Evolutionary conservation across 1,284 basidiomycete genomes (phyloP).

Genomic region (Agroathelia rolfsii): DNA sequence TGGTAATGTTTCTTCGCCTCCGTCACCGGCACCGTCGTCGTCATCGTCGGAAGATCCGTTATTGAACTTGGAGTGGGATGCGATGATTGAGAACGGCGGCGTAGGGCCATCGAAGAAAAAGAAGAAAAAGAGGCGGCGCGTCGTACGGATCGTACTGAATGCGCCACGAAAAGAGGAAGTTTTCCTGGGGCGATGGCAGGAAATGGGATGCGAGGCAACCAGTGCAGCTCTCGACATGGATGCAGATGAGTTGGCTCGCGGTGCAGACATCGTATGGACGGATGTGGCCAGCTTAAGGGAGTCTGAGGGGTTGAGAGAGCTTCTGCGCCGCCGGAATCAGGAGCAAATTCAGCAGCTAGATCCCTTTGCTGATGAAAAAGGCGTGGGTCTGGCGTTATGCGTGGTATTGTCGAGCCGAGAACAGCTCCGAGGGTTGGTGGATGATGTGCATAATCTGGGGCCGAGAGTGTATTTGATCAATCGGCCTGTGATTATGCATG

Average conservation of each 20-base stretch:
- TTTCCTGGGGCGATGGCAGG: conserved; percentile 14
- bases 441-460: conserved; percentile 8
- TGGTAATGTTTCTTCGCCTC: background rate
- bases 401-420: background rate
- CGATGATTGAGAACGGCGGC: no score
- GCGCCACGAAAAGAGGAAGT: conserved; percentile 13
- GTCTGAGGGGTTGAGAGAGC: conserved; percentile 12
- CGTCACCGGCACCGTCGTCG: background rate
- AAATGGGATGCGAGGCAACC: conserved; percentile 13
- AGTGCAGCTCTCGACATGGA: conserved; percentile 8
- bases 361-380: no score
- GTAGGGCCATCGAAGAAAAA: no score
- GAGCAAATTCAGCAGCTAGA: no score
- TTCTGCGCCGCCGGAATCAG: conserved; percentile 11
- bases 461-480: conserved; percentile 18
- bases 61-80: no score
- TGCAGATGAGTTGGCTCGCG: conserved; percentile 12
- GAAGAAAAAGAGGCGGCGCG: background rate
- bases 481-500: conserved; percentile 19
- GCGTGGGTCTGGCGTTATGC: no score
- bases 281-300: conserved; percentile 16
- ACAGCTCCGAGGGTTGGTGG: background rate
- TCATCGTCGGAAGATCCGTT: no score
- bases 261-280: conserved; percentile 18
- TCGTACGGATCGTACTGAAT: background rate